Evolutionary conservation across 2,329 filamentous ascomycete genomes (phyloP).

Genomic region (Xylariaceae sp.): DNA sequence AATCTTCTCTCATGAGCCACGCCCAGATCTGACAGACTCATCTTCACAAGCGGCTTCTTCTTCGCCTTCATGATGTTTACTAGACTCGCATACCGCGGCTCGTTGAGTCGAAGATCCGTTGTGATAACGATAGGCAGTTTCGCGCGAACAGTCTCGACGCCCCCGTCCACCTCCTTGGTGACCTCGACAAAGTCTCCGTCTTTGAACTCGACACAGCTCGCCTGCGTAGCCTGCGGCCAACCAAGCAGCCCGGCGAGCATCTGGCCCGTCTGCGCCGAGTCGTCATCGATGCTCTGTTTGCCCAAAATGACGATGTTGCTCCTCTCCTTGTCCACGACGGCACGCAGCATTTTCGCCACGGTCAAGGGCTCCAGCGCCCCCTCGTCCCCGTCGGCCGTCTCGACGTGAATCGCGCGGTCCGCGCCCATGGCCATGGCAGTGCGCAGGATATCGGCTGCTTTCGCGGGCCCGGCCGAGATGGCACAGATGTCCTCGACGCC

Average conservation of each 20-base stretch:
- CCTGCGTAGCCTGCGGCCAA: conserved; percentile 94
- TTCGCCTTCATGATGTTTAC: conserved; percentile 99
- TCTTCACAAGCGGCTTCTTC: conserved; percentile 98
- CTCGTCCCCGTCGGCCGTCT: conserved; percentile 64
- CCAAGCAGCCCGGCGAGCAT: conserved; percentile 91
- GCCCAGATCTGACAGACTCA: conserved; percentile 75
- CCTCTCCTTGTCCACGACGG: conserved; percentile 75
- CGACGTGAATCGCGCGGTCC: conserved; percentile 84
- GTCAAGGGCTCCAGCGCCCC: conserved; percentile 71
- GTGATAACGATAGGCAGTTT: conserved; percentile 91
- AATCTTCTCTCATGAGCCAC: conserved; percentile 68
- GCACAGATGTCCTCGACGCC: conserved; percentile 89
- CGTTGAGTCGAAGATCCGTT: conserved; percentile 88
- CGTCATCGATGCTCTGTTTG: conserved; percentile 98
- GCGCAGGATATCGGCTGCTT: conserved; percentile 80
- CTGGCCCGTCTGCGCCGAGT: conserved; percentile 91
- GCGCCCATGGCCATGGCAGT: conserved; percentile 99
- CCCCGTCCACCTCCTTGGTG: conserved; percentile 89
- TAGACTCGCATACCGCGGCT: conserved; percentile 89
- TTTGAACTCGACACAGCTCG: conserved; percentile 73
- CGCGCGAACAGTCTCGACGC: conserved; percentile 79
- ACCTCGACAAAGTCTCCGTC: conserved; percentile 67
- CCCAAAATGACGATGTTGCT: conserved; percentile 89
- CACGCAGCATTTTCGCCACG: conserved; percentile 84
- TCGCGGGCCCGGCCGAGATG: conserved; percentile 80